Conservation (phyloP, 345 rosid species). For the Eucalyptus virginea region DNA sequence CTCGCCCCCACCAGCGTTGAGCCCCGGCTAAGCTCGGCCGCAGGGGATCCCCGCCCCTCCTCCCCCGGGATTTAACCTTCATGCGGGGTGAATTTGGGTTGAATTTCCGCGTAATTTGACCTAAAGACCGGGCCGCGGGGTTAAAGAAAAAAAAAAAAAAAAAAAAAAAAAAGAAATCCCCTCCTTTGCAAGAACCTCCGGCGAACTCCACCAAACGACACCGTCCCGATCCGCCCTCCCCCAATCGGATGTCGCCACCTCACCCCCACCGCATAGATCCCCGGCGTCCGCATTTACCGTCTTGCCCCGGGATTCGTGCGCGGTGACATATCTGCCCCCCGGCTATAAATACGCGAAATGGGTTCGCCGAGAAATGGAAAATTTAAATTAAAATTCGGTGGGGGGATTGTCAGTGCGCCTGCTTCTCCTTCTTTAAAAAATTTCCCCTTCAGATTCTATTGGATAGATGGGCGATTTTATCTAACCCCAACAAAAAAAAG, state of each 20-base stretch:
- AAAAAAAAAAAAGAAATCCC: no score
- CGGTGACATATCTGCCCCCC: not conserved
- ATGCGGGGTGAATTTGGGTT: conserved; percentile 48
- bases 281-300: not conserved
- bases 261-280: not conserved
- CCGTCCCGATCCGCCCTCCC: not conserved
- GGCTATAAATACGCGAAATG: not conserved
- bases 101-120: conserved; percentile 59
- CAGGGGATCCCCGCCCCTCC: not conserved
- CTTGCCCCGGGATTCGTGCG: not conserved
- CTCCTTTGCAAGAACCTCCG: conserved; percentile 4
- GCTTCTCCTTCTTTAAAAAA: conserved; percentile 3
- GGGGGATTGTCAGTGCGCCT: conserved; percentile 13
- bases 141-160: no score
- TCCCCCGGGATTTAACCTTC: conserved; percentile 5
- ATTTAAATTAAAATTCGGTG: not conserved
- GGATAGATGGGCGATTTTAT: conserved; percentile 42
- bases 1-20: not conserved
- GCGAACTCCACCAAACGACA: not conserved
- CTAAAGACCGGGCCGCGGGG: not conserved
- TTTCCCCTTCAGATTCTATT: conserved; percentile 5
- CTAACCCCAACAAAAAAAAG: not conserved
- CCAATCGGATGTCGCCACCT: conserved; percentile 15
- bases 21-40: not conserved
- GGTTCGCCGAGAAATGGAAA: not conserved